phyloP scores from a whole-genome alignment of 345 rosid species.

The Eucalyptus grandis region DNA sequence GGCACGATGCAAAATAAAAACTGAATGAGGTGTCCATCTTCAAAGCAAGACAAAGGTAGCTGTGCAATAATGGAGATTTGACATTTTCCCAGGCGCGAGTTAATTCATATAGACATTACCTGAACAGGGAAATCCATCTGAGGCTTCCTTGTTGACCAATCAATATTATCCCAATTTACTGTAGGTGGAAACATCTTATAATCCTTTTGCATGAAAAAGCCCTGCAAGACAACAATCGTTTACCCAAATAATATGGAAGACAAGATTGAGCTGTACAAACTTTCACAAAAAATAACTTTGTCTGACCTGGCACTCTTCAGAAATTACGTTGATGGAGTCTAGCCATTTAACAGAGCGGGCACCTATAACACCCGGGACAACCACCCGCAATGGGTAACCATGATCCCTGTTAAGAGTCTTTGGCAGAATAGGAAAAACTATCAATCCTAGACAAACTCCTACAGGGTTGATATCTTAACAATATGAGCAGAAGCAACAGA shows the following conservation, averaged over 20 bases:
- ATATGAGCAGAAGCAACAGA: not conserved
- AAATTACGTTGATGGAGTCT: conserved; percentile 68
- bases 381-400: conserved; percentile 75
- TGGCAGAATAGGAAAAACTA: not conserved
- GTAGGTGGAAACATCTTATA: conserved; percentile 99
- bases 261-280: not conserved
- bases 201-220: conserved; percentile 96
- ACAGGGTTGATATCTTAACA: not conserved
- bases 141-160: conserved; percentile 88
- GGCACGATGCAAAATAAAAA: not conserved
- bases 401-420: conserved; percentile 93
- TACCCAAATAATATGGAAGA: not conserved
- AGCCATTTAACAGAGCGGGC: conserved; percentile 99
- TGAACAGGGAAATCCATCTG: conserved; percentile 99
- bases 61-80: not conserved
- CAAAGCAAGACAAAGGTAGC: not conserved
- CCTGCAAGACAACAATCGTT: conserved; percentile 27
- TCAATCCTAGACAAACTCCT: not conserved
- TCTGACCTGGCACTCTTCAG: conserved; percentile 79
- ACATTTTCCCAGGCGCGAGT: not conserved
- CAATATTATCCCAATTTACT: conserved; percentile 84
- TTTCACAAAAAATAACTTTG: not conserved
- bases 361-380: conserved; percentile 97
- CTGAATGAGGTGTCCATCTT: not conserved
- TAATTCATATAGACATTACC: conserved; percentile 21